Percentiles rank a stretch among this genome's conserved stretches.
Evolutionary conservation across 768 basidiomycete species (phyloP).

Genomic region (Leccinum arenicola): DNA sequence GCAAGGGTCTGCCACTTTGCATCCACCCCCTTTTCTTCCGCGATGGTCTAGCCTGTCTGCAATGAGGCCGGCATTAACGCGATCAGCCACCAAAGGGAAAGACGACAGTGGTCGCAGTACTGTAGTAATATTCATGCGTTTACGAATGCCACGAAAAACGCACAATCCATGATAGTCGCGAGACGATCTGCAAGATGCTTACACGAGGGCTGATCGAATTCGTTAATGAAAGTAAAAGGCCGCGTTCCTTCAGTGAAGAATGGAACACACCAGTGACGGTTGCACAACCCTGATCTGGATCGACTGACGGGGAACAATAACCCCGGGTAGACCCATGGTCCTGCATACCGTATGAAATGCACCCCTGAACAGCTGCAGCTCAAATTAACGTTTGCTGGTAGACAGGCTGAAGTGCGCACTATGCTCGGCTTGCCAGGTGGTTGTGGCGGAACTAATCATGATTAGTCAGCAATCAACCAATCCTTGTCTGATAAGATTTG

Average conservation of each 20-base stretch:
- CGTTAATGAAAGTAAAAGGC: constrained; percentile 4
- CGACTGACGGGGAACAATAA: neutral
- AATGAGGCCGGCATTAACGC: constrained; percentile 13
- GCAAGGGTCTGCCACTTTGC: constrained; percentile 11
- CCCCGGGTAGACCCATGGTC: neutral
- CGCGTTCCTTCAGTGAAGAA: constrained; percentile 5
- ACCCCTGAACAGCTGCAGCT: neutral
- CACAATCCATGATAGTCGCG: constrained; percentile 10
- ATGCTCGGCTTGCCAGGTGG: neutral
- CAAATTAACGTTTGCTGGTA: neutral
- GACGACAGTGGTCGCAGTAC: constrained; percentile 6
- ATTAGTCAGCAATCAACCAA: constrained; percentile 14
- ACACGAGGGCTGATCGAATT: neutral
- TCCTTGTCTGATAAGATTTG: constrained; percentile 27
- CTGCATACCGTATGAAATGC: neutral
- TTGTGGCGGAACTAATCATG: neutral
- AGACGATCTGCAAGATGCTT: constrained; percentile 12
- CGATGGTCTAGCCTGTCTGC: constrained; percentile 13
- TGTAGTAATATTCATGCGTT: constrained; percentile 5
- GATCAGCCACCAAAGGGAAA: neutral
- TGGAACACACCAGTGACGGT: neutral
- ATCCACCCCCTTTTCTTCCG: constrained; percentile 9
- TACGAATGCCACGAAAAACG: neutral
- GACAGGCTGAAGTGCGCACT: neutral
- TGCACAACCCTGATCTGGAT: neutral